Percentiles rank a stretch among this genome's conserved stretches.
These are phyloP conservation scores for Sonneratia alba DNA, from an alignment of 345 rosid species.

Conservation along the genomic window DNA sequence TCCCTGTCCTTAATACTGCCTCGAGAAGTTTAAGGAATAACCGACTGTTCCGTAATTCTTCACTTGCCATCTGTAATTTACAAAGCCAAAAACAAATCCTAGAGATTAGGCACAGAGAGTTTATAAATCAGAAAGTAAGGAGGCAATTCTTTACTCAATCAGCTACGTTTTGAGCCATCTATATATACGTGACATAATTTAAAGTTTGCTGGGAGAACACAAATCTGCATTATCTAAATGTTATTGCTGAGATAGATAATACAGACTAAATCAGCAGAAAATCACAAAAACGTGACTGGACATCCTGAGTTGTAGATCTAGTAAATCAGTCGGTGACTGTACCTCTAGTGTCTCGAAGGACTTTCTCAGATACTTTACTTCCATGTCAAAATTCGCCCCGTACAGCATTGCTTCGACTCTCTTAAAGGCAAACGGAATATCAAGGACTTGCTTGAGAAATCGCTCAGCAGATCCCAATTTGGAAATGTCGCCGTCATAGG, in stretches of 20 bases:
- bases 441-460: slow-evolving; percentile 82
- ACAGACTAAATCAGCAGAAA: no score
- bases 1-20: slow-evolving; percentile 92
- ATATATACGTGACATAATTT: neutral
- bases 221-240: neutral
- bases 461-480: slow-evolving; percentile 90
- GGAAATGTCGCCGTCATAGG: slow-evolving; percentile 53
- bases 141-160: neutral
- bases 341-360: slow-evolving; percentile 91
- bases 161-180: no score
- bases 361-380: slow-evolving; percentile 75
- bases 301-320: no score
- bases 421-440: slow-evolving; percentile 84
- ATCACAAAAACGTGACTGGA: no score
- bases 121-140: neutral
- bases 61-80: slow-evolving; percentile 62
- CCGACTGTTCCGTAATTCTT: slow-evolving; percentile 82
- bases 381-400: slow-evolving; percentile 88
- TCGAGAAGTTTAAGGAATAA: slow-evolving; percentile 88
- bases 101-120: neutral
- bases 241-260: no score
- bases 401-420: slow-evolving; percentile 97
- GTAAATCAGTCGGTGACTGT: neutral
- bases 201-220: neutral
- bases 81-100: neutral